Percentiles rank a stretch among this genome's conserved stretches.
Conservation (phyloP, 2,329 filamentous ascomycete genomes). For the Lecanicillium sp. region DNA sequence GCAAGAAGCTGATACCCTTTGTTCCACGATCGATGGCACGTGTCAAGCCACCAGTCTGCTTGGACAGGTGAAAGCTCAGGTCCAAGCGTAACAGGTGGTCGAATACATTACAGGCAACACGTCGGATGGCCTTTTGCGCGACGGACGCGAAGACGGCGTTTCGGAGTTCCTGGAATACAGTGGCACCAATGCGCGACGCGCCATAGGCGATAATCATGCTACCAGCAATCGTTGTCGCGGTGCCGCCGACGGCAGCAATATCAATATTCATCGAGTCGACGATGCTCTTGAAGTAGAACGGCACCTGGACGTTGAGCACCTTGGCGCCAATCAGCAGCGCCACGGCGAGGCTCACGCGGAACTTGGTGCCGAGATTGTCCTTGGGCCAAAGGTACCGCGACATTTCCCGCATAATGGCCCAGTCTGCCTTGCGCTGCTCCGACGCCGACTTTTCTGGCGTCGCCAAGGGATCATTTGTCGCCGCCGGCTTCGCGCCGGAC, state of each 20-base stretch:
- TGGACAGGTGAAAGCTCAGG: conserved; percentile 85
- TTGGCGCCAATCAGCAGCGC: conserved; percentile 81
- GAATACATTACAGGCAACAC: conserved; percentile 87
- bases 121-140: conserved; percentile 90
- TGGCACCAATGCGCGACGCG: conserved; percentile 77
- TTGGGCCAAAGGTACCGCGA: conserved; percentile 93
- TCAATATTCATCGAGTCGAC: conserved; percentile 98
- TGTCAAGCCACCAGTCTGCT: conserved; percentile 91
- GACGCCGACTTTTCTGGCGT: conserved; percentile 48
- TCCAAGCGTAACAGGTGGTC: conserved; percentile 83
- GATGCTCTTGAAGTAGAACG: conserved; percentile 98
- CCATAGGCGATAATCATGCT: conserved; percentile 93
- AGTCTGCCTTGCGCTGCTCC: conserved; percentile 93
- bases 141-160: conserved; percentile 97
- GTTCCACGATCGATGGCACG: conserved; percentile 93
- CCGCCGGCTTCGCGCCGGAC: conserved; percentile 10
- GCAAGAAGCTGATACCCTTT: conserved; percentile 93
- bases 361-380: conserved; percentile 62
- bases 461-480: conserved; percentile 23
- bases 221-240: conserved; percentile 80
- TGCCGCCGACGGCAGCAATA: conserved; percentile 77
- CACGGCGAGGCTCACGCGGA: conserved; percentile 80
- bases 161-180: conserved; percentile 83
- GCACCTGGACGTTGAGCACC: conserved; percentile 93
- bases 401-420: conserved; percentile 99